Evolutionary conservation across 2,329 filamentous ascomycete genomes (phyloP), one percentile per base, ranked within the genome.

Genomic region (Cryphonectria carpinicola): DNA sequence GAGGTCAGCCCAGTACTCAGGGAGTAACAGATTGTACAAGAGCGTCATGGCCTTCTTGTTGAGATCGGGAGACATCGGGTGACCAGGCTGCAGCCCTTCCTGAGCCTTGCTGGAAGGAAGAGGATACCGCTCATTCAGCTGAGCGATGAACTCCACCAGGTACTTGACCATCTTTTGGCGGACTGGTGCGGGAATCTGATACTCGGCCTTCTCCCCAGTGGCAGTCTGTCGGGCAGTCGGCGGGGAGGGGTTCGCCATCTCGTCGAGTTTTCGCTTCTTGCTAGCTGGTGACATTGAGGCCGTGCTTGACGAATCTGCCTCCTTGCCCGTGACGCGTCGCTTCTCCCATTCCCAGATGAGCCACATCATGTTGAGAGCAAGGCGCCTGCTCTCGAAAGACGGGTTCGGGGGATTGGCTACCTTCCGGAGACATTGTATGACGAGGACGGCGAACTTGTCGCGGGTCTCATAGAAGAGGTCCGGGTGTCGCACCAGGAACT

Each of bases 271-370:
- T 69, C 93, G 87, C 83, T 97, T 97, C 79, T 85, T 91, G 2
- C 86, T 85, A 72, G 89, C 90, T 5, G 94, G 93, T 3, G 93
- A 95, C 88, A 0, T 91, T 90, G 4, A 85, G 77, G 65, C 80
- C 84, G 58, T 61, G 72, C 81, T 82, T 63, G 73, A 75, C 35
- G 76, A 80, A 74, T 80, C 79, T 72, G 67, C 70, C 43, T 78
- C 80, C 76, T 85, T 85, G 54, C 92, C 89, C 73, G 89, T 90
- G 0, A 95, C 90, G 22, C 94, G 90, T 71, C 90, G 89, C 78
- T 97, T 88, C 81, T 99, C 96, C 96, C 96, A 99, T 66, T 90
- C 89, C 89, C 93, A 96, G 72, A 99, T 93, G 71, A 99, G 83
- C 78, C 89, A 92, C 84, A 99, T 97, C 80, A 99, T 87, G 76